Base-by-base conservation (phyloP, 2,329 filamentous ascomycete species). In the Neonectria faginata region DNA sequence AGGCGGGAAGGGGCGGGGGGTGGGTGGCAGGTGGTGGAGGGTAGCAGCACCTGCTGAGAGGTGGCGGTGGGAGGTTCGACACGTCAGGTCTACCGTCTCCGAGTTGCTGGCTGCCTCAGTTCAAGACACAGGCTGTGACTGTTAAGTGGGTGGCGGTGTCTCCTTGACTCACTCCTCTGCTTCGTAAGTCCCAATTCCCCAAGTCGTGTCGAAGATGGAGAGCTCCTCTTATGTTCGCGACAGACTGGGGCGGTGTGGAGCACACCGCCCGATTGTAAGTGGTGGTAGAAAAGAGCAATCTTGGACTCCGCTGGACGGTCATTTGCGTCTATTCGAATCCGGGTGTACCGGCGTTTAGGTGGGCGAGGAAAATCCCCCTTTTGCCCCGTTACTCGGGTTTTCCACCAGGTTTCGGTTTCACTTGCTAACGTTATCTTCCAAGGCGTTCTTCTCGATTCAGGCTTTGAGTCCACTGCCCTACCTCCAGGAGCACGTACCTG, bases 221-320 rank as follows among this genome's bases (percentile, higher is more conserved):
- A 29, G 27, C 27, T 29, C 27, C 22, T 25, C 48, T 48, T 63
- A 42, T 58, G 60, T 58, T 63, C 55, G 55, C 60, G 60, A 53
- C 14, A 47, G 42, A 48, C 52, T 36, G 31, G 54, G 51, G 36
- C 55, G 42, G 58, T 14, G 60, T 52, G 60, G 54, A 36, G 52
- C 25, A 16, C 54, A 63, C 52, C 9, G 51, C 22, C 41, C 22
- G 10, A 31, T 33, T 44, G 45, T 20, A 22, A 42, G 31, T 51
- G 41, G 60, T 58, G 27, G 60, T 48, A 25, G 48, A 58, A 58
- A 63, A 58, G 25, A 54, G 60, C 60, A 63, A 63, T 45, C 36
- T 52, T 25, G 48, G 54, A 54, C 31, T 58, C 41, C 36, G 41
- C 42, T 25, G 45, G 7, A 56, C 36, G 27, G 27, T 51, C 27